phyloP scores from a whole-genome alignment of 2,329 filamentous ascomycete genomes.

The Bipolaris victoriae region DNA sequence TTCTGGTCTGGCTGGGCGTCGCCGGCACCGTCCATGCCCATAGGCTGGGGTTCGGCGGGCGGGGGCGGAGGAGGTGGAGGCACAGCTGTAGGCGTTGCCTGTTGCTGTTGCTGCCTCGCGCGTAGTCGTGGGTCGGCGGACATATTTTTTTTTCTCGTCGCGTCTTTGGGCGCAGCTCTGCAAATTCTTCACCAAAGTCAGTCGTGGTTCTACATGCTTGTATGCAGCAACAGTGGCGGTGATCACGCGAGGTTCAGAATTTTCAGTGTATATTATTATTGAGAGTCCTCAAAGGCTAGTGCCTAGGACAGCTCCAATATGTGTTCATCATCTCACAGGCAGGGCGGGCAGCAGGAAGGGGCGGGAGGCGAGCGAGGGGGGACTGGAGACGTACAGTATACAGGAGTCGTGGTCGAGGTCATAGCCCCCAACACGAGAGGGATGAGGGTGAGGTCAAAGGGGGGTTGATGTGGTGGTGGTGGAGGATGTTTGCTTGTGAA shows the following conservation, averaged over 20 bases:
- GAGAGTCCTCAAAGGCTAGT: constrained; percentile 59
- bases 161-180: constrained; percentile 16
- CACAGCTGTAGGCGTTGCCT: constrained; percentile 56
- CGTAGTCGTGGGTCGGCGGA: constrained; percentile 58
- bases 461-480: neutral
- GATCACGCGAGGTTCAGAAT: constrained; percentile 44
- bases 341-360: constrained; percentile 9
- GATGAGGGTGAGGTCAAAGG: neutral
- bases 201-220: constrained; percentile 15
- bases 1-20: constrained; percentile 36
- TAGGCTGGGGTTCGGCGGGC: constrained; percentile 44
- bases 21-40: constrained; percentile 39
- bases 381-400: constrained; percentile 21
- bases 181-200: constrained; percentile 38
- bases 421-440: constrained; percentile 12
- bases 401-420: neutral
- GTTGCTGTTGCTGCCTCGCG: constrained; percentile 48
- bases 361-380: constrained; percentile 7
- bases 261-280: constrained; percentile 51
- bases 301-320: constrained; percentile 81
- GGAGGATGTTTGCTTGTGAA: constrained; percentile 6
- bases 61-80: constrained; percentile 58
- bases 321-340: constrained; percentile 60
- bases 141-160: constrained; percentile 32
- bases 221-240: constrained; percentile 4